Evolutionary conservation across 2,329 filamentous ascomycete genomes (phyloP).

Genomic region (Claviceps monticola): DNA sequence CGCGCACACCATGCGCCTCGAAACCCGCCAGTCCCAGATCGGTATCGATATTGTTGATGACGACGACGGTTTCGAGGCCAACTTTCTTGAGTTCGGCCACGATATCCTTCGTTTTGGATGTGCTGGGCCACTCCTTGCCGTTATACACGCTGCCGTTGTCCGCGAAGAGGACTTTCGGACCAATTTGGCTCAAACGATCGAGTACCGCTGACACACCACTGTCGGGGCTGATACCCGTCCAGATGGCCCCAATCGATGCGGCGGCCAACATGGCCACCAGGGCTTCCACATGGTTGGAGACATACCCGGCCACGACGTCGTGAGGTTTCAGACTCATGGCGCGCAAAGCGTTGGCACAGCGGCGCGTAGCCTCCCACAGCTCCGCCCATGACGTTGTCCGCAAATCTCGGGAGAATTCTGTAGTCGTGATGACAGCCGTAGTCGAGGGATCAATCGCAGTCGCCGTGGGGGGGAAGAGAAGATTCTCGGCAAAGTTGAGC

Average conservation of each 20-base stretch:
- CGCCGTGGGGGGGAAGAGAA: constrained; percentile 56
- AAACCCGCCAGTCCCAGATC: constrained; percentile 30
- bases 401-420: constrained; percentile 53
- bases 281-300: constrained; percentile 81
- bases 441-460: constrained; percentile 35
- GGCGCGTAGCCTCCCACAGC: constrained; percentile 62
- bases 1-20: constrained; percentile 23
- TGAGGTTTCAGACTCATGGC: constrained; percentile 44
- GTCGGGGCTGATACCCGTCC: constrained; percentile 88
- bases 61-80: constrained; percentile 54
- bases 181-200: constrained; percentile 75
- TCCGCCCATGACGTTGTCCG: constrained; percentile 56
- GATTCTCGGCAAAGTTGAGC: constrained; percentile 90
- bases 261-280: constrained; percentile 79
- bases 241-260: constrained; percentile 71
- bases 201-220: constrained; percentile 84
- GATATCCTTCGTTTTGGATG: constrained; percentile 67
- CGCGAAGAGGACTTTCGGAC: constrained; percentile 67
- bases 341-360: constrained; percentile 57
- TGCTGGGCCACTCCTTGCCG: constrained; percentile 72
- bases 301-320: constrained; percentile 56
- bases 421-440: constrained; percentile 65
- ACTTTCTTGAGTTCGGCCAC: constrained; percentile 44
- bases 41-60: constrained; percentile 53
- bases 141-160: constrained; percentile 88